Evolutionary conservation across 805 yeast genomes (phyloP).

Genomic region (Schwanniomyces polymorphus): DNA sequence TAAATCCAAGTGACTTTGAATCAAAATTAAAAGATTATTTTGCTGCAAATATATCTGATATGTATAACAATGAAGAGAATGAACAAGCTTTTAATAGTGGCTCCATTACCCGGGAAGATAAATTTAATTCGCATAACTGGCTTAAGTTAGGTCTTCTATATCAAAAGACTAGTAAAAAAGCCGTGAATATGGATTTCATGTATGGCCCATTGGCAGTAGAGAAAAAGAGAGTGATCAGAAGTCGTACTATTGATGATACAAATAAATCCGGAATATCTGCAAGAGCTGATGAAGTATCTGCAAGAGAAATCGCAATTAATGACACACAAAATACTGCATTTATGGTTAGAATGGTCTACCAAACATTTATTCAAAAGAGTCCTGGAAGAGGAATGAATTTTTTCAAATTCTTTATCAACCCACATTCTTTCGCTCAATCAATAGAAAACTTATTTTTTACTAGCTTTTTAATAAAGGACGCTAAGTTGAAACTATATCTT

Average conservation of each 20-base stretch:
- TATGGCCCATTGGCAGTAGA: conserved; percentile 71
- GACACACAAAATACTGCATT: conserved; percentile 64
- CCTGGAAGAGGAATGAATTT: conserved; percentile 46
- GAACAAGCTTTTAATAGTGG: conserved; percentile 3
- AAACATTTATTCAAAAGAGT: conserved; percentile 29
- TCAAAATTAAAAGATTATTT: conserved; percentile 33
- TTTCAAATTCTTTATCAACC: conserved; percentile 70
- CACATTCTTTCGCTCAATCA: conserved; percentile 71
- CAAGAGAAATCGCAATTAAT: conserved; percentile 49
- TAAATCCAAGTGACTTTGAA: conserved; percentile 50
- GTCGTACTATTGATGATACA: conserved; percentile 43
- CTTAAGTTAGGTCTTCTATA: conserved; percentile 54
- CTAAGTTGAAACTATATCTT: conserved; percentile 52
- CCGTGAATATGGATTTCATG: conserved; percentile 58
- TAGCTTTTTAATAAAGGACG: conserved; percentile 78
- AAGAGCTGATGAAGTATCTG: conserved; percentile 57
- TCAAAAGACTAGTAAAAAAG: conserved; percentile 44
- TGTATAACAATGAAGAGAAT: conserved; percentile 9
- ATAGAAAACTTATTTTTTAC: conserved; percentile 84
- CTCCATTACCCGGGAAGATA: conserved; percentile 13
- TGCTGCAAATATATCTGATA: conserved; percentile 13
- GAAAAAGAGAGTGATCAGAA: conserved; percentile 39
- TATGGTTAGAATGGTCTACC: conserved; percentile 57
- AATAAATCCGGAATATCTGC: conserved; percentile 28
- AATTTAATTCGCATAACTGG: conserved; percentile 58